A percentile compares a stretch with the other conserved stretches of the same genome.
These are phyloP conservation scores for Euclidium syriacum DNA, from an alignment of 345 rosid genomes.

Conservation along the genomic window DNA sequence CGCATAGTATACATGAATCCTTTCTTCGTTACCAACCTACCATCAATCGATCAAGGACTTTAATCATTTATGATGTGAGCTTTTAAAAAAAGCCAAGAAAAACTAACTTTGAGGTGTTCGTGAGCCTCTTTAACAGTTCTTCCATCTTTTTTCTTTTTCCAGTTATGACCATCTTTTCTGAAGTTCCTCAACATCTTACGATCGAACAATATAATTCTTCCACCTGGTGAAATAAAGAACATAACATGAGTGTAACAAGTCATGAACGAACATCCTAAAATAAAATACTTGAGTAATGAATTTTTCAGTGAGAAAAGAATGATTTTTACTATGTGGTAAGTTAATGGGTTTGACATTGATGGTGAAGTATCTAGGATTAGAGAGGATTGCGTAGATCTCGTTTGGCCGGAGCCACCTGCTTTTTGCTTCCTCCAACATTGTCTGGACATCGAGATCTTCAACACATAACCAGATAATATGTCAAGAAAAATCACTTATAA, in stretches of 20 bases:
- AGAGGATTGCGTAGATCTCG: constrained; percentile 82
- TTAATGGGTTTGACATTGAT: constrained; percentile 76
- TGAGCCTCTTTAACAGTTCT: constrained; percentile 99
- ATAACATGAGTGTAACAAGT: not conserved
- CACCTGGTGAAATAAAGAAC: constrained; percentile 48
- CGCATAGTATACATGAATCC: constrained; percentile 98
- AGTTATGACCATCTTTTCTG: constrained; percentile 94
- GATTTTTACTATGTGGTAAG: constrained; percentile 77
- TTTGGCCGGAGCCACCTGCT: constrained; percentile 96
- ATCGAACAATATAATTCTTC: constrained; percentile 67
- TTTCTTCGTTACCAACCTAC: constrained; percentile 90
- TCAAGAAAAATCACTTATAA: constrained; percentile 8
- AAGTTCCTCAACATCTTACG: constrained; percentile 98
- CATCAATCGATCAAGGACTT: not conserved
- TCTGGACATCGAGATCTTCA: constrained; percentile 72
- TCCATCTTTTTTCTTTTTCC: constrained; percentile 99
- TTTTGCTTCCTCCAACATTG: constrained; percentile 68
- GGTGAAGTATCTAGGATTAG: constrained; percentile 62
- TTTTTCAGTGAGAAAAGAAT: not conserved
- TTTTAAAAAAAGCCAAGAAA: not conserved
- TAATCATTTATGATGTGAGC: not conserved
- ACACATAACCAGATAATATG: not conserved
- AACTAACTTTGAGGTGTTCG: constrained; percentile 86
- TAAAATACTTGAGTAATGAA: not conserved
- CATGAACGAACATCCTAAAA: not conserved